A percentile compares a stretch with the other conserved stretches of the same genome.
phyloP scores from a whole-genome alignment of 257 asterid species.

The Salvia hispanica region DNA sequence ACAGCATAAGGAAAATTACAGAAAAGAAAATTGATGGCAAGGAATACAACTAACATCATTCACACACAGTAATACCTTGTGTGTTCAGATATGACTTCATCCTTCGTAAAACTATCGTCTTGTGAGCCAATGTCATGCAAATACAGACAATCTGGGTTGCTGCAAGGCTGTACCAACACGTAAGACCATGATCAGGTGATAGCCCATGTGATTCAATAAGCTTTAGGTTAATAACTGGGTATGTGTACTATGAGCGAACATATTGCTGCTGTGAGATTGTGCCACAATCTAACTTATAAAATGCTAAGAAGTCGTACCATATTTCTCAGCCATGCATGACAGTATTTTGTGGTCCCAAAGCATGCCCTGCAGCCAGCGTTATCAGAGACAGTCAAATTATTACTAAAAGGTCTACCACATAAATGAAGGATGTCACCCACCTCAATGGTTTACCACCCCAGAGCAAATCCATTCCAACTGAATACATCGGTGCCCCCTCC shows the following conservation, averaged over 20 bases:
- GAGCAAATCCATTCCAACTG: constrained; percentile 79
- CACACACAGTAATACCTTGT: constrained; percentile 60
- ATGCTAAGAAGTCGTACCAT: constrained; percentile 51
- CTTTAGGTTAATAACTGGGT: constrained; percentile 8
- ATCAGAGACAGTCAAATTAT: constrained; percentile 33
- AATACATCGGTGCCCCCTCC: constrained; percentile 94
- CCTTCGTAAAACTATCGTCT: constrained; percentile 90
- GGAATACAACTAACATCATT: constrained; percentile 6
- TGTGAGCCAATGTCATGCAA: constrained; percentile 87
- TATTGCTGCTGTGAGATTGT: constrained; percentile 15
- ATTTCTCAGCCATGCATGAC: constrained; percentile 92
- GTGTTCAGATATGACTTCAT: constrained; percentile 83
- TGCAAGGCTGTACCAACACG: constrained; percentile 73
- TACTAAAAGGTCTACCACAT: neutral
- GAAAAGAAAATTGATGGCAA: neutral
- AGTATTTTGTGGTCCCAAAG: constrained; percentile 88
- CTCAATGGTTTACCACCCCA: constrained; percentile 82
- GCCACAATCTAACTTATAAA: constrained; percentile 15
- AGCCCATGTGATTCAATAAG: constrained; percentile 14
- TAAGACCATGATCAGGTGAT: constrained; percentile 22
- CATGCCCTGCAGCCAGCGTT: constrained; percentile 73
- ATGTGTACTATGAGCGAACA: constrained; percentile 9
- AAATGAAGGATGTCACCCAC: constrained; percentile 43
- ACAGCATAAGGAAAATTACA: neutral
- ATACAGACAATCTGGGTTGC: constrained; percentile 85